Evolutionary conservation across 2,329 filamentous ascomycete genomes (phyloP).

Genomic region (Pseudogymnoascus sp.): DNA sequence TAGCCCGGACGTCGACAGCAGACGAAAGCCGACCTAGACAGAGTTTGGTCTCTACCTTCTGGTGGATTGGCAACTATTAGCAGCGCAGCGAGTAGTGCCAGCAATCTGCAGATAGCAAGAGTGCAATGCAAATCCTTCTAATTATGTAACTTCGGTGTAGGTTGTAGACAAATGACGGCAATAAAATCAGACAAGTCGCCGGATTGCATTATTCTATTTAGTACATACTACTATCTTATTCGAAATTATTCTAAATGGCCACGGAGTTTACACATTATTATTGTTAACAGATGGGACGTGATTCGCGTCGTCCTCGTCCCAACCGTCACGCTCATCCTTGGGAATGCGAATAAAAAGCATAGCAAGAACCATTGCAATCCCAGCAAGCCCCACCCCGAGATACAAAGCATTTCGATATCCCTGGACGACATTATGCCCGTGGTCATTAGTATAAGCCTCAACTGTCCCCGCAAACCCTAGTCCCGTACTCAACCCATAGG

Average conservation of each 20-base stretch:
- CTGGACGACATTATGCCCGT: constrained; percentile 19
- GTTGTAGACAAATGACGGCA: too few relatives aligned
- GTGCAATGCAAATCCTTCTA: too few relatives aligned
- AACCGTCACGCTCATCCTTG: constrained; percentile 32
- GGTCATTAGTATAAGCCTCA: constrained; percentile 21
- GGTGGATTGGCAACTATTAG: background rate
- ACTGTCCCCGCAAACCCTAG: constrained; percentile 37
- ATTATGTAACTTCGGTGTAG: too few relatives aligned
- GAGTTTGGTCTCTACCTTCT: background rate
- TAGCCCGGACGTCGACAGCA: background rate
- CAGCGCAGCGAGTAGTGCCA: background rate
- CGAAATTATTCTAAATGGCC: background rate
- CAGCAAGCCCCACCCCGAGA: constrained; percentile 31
- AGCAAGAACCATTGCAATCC: constrained; percentile 28
- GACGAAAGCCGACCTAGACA: background rate
- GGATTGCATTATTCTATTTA: background rate
- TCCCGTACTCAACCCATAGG: constrained; percentile 35
- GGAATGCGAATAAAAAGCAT: constrained; percentile 33
- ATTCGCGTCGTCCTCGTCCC: constrained; percentile 17
- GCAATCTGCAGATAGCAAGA: too few relatives aligned
- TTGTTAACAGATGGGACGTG: background rate
- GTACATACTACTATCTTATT: background rate
- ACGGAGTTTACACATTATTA: background rate
- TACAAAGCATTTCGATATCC: constrained; percentile 35
- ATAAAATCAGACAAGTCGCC: background rate